Percentiles rank a stretch among this genome's conserved stretches.
Evolutionary conservation across 345 rosid species (phyloP).

Genomic region (Brassica cretica): DNA sequence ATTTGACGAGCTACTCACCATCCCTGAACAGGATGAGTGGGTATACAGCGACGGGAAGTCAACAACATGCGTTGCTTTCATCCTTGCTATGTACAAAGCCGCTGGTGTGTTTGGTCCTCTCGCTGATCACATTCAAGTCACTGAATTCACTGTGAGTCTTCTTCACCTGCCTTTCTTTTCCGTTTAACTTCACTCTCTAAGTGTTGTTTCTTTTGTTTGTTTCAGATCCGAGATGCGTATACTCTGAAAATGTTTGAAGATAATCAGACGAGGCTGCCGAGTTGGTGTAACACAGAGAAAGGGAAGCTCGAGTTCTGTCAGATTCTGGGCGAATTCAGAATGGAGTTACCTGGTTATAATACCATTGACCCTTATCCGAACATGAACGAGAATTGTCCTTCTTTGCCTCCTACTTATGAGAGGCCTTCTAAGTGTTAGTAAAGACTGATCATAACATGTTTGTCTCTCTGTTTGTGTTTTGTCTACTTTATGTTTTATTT

Average conservation of each 20-base stretch:
- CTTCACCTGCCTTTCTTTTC: neutral
- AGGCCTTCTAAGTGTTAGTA: conserved; percentile 68
- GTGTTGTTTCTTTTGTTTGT: neutral
- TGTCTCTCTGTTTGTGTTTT: conserved; percentile 8
- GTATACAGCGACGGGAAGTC: conserved; percentile 94
- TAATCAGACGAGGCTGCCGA: conserved; percentile 69
- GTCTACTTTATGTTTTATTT: conserved; percentile 1
- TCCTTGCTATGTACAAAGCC: conserved; percentile 89
- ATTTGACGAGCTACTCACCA: conserved; percentile 81
- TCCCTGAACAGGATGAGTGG: conserved; percentile 97
- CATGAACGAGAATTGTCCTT: conserved; percentile 92
- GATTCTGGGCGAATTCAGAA: conserved; percentile 79
- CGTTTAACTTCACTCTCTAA: neutral
- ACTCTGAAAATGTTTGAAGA: conserved; percentile 73
- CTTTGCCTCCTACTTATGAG: conserved; percentile 81
- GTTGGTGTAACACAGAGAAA: conserved; percentile 70
- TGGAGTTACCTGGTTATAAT: conserved; percentile 88
- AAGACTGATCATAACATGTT: neutral
- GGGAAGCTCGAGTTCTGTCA: conserved; percentile 71
- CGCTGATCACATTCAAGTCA: conserved; percentile 79
- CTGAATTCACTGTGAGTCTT: conserved; percentile 85
- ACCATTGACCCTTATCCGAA: conserved; percentile 74
- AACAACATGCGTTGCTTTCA: conserved; percentile 91
- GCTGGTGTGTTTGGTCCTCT: conserved; percentile 79
- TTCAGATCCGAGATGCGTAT: conserved; percentile 89